A percentile compares a stretch with the other conserved stretches of the same genome.
These are phyloP conservation scores for Phialophora verrucosa DNA, from an alignment of 2,329 filamentous ascomycete species.

Conservation along the genomic window DNA sequence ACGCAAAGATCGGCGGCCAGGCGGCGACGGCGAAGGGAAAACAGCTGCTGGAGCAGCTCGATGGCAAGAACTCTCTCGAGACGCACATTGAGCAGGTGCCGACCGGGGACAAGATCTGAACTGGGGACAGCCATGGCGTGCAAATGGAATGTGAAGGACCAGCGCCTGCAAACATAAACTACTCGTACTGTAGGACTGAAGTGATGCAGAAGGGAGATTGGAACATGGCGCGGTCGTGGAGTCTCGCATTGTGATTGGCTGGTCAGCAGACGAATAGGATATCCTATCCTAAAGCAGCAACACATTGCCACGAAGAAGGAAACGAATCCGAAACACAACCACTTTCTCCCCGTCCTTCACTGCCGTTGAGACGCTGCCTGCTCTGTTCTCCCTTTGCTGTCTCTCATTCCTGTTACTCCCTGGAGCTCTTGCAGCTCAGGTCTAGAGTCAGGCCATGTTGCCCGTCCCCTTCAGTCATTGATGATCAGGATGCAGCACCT, in stretches of 20 bases:
- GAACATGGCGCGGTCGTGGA: no score
- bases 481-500: not conserved
- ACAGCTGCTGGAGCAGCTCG: constrained; percentile 16
- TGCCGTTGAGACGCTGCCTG: not conserved
- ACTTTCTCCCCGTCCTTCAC: not conserved
- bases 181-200: not conserved
- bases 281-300: no score
- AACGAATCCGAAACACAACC: not conserved
- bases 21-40: constrained; percentile 18
- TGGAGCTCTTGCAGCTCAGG: not conserved
- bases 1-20: constrained; percentile 18
- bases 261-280: not conserved
- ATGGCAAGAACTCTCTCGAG: constrained; percentile 13
- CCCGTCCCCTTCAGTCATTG: not conserved
- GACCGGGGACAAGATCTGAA: constrained; percentile 2
- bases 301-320: not conserved
- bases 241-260: not conserved
- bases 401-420: not conserved
- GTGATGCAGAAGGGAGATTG: not conserved
- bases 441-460: not conserved
- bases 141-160: not conserved
- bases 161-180: not conserved
- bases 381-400: not conserved
- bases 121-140: not conserved
- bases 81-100: constrained; percentile 13